Conservation (phyloP, 1,284 basidiomycete genomes). For the Bondarzewia mesenterica region DNA sequence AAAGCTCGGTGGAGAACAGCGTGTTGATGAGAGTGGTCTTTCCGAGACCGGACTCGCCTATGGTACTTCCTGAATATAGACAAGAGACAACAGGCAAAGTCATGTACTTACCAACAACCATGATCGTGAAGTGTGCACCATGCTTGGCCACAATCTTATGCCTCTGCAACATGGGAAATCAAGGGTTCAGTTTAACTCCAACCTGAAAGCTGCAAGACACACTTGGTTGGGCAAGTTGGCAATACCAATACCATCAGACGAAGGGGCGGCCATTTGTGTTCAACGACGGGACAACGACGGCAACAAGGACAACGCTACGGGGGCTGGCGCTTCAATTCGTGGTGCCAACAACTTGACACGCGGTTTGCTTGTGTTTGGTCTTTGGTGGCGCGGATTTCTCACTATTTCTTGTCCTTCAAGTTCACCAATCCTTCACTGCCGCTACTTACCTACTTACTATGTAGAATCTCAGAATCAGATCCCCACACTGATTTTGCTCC, state of each 20-base stretch:
- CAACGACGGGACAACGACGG: constrained; percentile 1
- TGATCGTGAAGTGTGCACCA: constrained; percentile 97
- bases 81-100: neutral
- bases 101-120: constrained; percentile 88
- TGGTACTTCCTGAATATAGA: neutral
- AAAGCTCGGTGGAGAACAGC: constrained; percentile 96
- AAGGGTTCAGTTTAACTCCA: neutral
- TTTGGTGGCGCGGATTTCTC: no score
- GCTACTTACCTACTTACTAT: no score
- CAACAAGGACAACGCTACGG: neutral
- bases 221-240: constrained; percentile 98
- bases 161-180: constrained; percentile 39
- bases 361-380: constrained; percentile 1
- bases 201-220: constrained; percentile 16
- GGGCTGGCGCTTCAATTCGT: no score
- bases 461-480: no score
- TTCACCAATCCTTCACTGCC: no score
- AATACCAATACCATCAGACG: constrained; percentile 73
- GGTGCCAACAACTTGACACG: neutral
- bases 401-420: no score
- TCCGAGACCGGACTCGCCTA: constrained; percentile 91
- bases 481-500: no score
- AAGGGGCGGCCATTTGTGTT: constrained; percentile 7
- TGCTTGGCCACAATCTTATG: constrained; percentile 96
- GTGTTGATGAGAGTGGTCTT: constrained; percentile 99